A percentile compares a stretch with the other conserved stretches of the same genome.
phyloP scores from a whole-genome alignment of 1,139 yeast species.

The Yamadazyma triangularis region DNA sequence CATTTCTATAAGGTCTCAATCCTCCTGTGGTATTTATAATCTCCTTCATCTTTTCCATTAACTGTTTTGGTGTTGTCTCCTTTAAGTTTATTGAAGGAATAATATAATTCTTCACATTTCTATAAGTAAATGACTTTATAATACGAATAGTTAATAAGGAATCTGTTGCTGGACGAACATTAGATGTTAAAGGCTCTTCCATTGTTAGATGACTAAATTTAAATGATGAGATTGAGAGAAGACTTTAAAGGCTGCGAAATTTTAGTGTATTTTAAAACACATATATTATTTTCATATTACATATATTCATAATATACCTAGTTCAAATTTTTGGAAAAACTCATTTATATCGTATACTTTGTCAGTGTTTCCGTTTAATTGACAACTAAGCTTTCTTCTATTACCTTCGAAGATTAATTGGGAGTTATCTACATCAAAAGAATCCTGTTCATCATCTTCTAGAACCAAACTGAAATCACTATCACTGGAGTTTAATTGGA shows the following conservation, averaged over 20 bases:
- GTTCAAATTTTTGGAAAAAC: slow-evolving; percentile 19
- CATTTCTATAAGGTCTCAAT: slow-evolving; percentile 77
- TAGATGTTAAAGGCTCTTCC: slow-evolving; percentile 64
- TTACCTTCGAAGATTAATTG: slow-evolving; percentile 22
- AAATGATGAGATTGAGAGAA: no score
- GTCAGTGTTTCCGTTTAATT: slow-evolving; percentile 19
- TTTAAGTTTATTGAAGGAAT: slow-evolving; percentile 70
- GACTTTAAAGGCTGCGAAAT: no score
- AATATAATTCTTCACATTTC: slow-evolving; percentile 82
- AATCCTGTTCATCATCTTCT: slow-evolving; percentile 13
- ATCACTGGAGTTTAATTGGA: slow-evolving; percentile 10
- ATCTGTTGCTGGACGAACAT: slow-evolving; percentile 61
- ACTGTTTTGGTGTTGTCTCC: slow-evolving; percentile 59
- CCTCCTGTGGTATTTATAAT: slow-evolving; percentile 63
- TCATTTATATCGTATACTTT: slow-evolving; percentile 24
- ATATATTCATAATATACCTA: slow-evolving; percentile 17
- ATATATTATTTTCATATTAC: no score
- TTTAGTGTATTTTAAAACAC: no score
- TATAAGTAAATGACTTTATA: slow-evolving; percentile 85
- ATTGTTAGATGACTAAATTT: no score
- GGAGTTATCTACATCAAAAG: slow-evolving; percentile 17
- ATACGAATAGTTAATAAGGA: slow-evolving; percentile 81
- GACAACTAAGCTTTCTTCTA: slow-evolving; percentile 18
- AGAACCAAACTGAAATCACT: slow-evolving; percentile 13
- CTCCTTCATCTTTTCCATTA: slow-evolving; percentile 43